Conservation (phyloP, 345 rosid species). For the Salix caprea region DNA sequence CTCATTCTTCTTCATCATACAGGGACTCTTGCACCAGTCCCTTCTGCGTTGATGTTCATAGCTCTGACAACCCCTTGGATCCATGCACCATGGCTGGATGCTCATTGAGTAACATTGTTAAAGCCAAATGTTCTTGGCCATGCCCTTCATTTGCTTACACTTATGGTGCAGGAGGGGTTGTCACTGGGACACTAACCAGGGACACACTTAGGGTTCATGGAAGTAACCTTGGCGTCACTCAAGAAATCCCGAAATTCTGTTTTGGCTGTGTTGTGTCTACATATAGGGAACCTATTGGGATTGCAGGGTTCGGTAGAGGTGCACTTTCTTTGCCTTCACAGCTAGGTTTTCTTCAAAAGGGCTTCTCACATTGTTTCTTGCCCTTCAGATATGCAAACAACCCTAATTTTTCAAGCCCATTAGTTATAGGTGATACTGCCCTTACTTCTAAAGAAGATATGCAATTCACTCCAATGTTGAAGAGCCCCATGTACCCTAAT, state of each 20-base stretch:
- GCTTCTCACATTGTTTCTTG: slow-evolving; percentile 83
- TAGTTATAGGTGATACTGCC: slow-evolving; percentile 57
- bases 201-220: slow-evolving; percentile 60
- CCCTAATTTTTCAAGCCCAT: slow-evolving; percentile 70
- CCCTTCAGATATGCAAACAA: slow-evolving; percentile 71
- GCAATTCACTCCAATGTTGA: slow-evolving; percentile 74
- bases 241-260: slow-evolving; percentile 50
- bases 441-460: slow-evolving; percentile 35
- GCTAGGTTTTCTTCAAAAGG: slow-evolving; percentile 63
- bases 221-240: slow-evolving; percentile 16
- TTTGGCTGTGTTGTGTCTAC: slow-evolving; percentile 72
- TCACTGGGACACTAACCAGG: slow-evolving; percentile 53
- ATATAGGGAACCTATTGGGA: slow-evolving; percentile 70
- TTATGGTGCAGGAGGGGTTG: slow-evolving; percentile 68
- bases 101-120: slow-evolving; percentile 53
- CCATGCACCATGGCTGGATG: slow-evolving; percentile 67
- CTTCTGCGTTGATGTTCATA: slow-evolving; percentile 57
- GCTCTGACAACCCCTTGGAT: slow-evolving; percentile 71
- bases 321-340: slow-evolving; percentile 71
- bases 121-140: slow-evolving; percentile 54
- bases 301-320: slow-evolving; percentile 86
- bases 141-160: slow-evolving; percentile 88
- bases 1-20: slow-evolving; percentile 49
- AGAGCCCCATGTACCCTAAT: slow-evolving; percentile 56
- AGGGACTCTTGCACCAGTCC: slow-evolving; percentile 57